Percentiles rank a stretch among this genome's conserved stretches.
phyloP scores from a whole-genome alignment of 2,329 filamentous ascomycete genomes.

The Colletotrichum acutatum region DNA sequence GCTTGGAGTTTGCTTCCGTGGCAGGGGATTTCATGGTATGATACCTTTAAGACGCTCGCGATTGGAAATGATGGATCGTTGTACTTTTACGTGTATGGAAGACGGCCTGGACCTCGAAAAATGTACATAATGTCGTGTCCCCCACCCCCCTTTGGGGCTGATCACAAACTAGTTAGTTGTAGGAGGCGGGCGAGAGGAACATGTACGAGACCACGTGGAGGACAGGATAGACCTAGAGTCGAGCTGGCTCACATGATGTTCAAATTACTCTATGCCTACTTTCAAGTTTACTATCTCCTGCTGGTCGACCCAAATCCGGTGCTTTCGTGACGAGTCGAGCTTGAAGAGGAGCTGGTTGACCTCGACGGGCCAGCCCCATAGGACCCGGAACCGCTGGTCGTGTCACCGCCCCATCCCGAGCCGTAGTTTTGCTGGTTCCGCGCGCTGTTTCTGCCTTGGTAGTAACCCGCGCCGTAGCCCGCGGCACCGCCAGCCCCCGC shows the following conservation, averaged over 20 bases:
- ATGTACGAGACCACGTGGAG: constrained; percentile 5
- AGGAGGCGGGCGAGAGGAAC: neutral
- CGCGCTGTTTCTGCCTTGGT: constrained; percentile 40
- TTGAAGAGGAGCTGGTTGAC: constrained; percentile 50
- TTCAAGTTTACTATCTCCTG: constrained; percentile 56
- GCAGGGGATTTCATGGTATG: constrained; percentile 32
- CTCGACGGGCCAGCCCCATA: constrained; percentile 48
- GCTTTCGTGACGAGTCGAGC: constrained; percentile 69
- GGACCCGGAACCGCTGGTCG: constrained; percentile 36
- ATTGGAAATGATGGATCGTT: constrained; percentile 36
- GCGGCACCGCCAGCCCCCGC: constrained; percentile 76
- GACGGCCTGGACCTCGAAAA: constrained; percentile 24
- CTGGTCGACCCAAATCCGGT: constrained; percentile 80
- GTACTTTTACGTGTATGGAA: constrained; percentile 38
- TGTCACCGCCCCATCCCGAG: constrained; percentile 47
- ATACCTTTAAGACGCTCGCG: constrained; percentile 33
- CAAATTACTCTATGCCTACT: constrained; percentile 24
- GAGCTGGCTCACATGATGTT: constrained; percentile 22
- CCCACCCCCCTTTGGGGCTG: neutral
- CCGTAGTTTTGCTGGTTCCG: constrained; percentile 40
- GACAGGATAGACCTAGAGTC: constrained; percentile 35
- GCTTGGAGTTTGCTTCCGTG: constrained; percentile 32
- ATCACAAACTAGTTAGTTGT: neutral
- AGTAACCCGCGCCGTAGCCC: constrained; percentile 69
- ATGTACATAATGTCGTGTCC: constrained; percentile 31